Evolutionary conservation across 352 stramenopile species (phyloP).

Genomic region (Hyaloperonospora brassicae): DNA sequence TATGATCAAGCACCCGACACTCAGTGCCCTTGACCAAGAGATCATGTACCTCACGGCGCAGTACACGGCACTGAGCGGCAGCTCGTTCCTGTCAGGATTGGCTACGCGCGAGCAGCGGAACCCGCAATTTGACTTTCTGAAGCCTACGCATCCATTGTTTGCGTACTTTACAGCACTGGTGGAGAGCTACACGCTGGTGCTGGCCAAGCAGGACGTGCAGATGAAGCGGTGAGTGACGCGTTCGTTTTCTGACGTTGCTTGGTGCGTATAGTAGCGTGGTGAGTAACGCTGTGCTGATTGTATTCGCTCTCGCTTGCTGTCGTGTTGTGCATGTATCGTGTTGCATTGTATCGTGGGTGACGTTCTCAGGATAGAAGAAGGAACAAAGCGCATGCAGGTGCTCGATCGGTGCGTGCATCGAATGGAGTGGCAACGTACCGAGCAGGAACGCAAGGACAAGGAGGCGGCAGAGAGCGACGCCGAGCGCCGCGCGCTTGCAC

Average conservation of each 20-base stretch:
- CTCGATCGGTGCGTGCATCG: slow-evolving; percentile 80
- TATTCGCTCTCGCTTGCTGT: too few species aligned
- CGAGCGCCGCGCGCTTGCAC: slow-evolving; percentile 56
- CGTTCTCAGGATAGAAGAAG: slow-evolving; percentile 43
- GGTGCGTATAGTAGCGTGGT: too few species aligned
- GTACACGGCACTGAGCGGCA: slow-evolving; percentile 93
- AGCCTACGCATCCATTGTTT: slow-evolving; percentile 95
- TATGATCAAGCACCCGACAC: slow-evolving; percentile 81
- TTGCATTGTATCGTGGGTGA: neutral
- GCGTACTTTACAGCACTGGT: slow-evolving; percentile 97
- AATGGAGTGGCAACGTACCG: slow-evolving; percentile 69
- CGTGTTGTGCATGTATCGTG: slow-evolving; percentile 5
- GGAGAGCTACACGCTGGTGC: slow-evolving; percentile 91
- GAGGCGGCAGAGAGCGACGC: slow-evolving; percentile 70
- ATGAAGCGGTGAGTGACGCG: slow-evolving; percentile 43
- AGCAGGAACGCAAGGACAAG: slow-evolving; percentile 63
- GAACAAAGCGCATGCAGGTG: slow-evolving; percentile 78
- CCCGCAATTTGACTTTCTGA: slow-evolving; percentile 96
- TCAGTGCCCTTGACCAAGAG: slow-evolving; percentile 92
- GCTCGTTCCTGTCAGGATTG: slow-evolving; percentile 92
- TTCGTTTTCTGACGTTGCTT: too few species aligned
- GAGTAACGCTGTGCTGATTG: too few species aligned
- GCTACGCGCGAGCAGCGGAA: slow-evolving; percentile 94
- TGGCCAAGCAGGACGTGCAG: slow-evolving; percentile 61
- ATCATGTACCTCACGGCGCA: slow-evolving; percentile 98